Percentiles rank a stretch among this genome's conserved stretches.
These are phyloP conservation scores for Boehmeria nivea DNA, from an alignment of 306 rosid genomes.

Conservation along the genomic window DNA sequence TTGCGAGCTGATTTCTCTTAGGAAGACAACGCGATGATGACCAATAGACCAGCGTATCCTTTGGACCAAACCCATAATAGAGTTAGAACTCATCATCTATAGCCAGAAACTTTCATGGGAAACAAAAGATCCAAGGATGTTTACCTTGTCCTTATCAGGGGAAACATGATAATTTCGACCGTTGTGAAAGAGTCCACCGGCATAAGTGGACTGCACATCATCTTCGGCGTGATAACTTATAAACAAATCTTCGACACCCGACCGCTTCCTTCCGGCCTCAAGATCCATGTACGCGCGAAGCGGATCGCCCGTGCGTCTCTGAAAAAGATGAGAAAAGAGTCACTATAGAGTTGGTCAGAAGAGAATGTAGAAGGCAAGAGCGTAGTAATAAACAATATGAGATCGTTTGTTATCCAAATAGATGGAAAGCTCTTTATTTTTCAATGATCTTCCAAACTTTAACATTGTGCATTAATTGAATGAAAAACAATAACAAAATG, in stretches of 20 bases:
- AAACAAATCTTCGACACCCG: slow-evolving; percentile 76
- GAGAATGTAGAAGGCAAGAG: not conserved
- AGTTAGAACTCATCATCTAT: not conserved
- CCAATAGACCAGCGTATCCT: slow-evolving; percentile 92
- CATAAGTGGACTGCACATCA: slow-evolving; percentile 88
- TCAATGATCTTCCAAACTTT: too few relatives aligned
- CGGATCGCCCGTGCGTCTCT: slow-evolving; percentile 74
- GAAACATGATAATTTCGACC: slow-evolving; percentile 72
- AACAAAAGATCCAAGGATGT: slow-evolving; percentile 5
- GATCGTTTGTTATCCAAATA: too few relatives aligned
- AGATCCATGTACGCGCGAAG: slow-evolving; percentile 90
- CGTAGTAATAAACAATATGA: not conserved
- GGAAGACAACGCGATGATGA: slow-evolving; percentile 93
- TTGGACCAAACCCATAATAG: slow-evolving; percentile 15
- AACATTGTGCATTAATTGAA: too few relatives aligned
- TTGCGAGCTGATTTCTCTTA: slow-evolving; percentile 67
- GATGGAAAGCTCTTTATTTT: too few relatives aligned
- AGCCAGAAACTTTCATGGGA: not conserved
- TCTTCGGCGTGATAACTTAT: slow-evolving; percentile 83
- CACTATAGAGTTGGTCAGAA: slow-evolving; percentile 15
- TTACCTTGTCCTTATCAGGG: slow-evolving; percentile 52
- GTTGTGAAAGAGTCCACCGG: slow-evolving; percentile 83
- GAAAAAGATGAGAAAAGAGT: slow-evolving; percentile 13
- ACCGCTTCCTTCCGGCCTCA: slow-evolving; percentile 71
- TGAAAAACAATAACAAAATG: too few relatives aligned